Conservation (phyloP, 2,329 filamentous ascomycete species). For the Magnaporthales sp. region DNA sequence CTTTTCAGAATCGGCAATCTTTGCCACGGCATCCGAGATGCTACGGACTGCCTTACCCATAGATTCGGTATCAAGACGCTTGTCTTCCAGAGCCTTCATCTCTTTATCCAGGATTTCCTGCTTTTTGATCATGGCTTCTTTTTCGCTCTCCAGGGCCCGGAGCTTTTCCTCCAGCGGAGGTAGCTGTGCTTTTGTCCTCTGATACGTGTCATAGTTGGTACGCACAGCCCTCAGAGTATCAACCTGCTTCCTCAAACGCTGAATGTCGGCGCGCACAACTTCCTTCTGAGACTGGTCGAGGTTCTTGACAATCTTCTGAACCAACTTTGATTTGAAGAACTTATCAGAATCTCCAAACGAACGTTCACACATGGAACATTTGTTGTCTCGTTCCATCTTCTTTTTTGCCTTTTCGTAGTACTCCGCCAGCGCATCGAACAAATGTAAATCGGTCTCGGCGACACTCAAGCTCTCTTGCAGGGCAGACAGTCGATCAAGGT, state of each 20-base stretch:
- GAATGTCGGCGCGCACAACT: constrained; percentile 38
- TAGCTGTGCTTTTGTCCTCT: constrained; percentile 39
- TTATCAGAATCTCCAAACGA: constrained; percentile 50
- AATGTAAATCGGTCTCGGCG: constrained; percentile 57
- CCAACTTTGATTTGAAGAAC: constrained; percentile 53
- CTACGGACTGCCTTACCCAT: constrained; percentile 67
- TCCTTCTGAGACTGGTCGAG: constrained; percentile 56
- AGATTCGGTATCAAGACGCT: constrained; percentile 49
- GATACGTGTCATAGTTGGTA: constrained; percentile 65
- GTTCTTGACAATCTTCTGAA: constrained; percentile 57
- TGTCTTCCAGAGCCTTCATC: constrained; percentile 55
- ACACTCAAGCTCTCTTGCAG: constrained; percentile 49
- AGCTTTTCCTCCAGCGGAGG: constrained; percentile 48
- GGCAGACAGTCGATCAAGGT: constrained; percentile 38
- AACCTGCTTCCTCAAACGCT: constrained; percentile 34
- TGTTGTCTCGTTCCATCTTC: constrained; percentile 57
- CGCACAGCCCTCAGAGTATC: constrained; percentile 53
- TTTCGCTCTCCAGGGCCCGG: constrained; percentile 53
- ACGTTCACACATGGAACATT: constrained; percentile 69
- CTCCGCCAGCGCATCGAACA: constrained; percentile 58
- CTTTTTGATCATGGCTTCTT: constrained; percentile 47
- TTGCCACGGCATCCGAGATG: constrained; percentile 63
- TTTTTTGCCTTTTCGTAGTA: constrained; percentile 65
- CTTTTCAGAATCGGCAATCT: constrained; percentile 60
- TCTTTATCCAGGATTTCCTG: constrained; percentile 60